Evolutionary conservation across 257 asterid genomes (phyloP).

Genomic region (Ajuga chamaepitys): DNA sequence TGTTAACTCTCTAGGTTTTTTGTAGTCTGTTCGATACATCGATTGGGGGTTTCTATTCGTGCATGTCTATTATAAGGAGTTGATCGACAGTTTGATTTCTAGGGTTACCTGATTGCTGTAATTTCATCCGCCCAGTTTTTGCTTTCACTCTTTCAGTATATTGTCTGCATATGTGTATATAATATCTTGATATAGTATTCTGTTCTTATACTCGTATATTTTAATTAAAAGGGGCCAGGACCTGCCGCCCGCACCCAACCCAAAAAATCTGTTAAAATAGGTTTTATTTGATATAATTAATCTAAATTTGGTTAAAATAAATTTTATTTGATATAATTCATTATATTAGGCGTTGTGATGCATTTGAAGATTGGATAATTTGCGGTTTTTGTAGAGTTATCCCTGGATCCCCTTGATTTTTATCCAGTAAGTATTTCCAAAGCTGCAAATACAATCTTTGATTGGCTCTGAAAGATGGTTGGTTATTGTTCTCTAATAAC

Average conservation of each 20-base stretch:
- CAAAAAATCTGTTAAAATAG: no score
- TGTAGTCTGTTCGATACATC: background rate
- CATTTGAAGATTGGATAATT: background rate
- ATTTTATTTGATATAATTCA: background rate
- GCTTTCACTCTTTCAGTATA: background rate
- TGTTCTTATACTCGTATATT: background rate
- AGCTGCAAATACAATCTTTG: background rate
- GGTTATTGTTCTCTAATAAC: background rate
- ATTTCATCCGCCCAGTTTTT: background rate
- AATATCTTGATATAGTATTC: background rate
- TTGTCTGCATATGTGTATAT: background rate
- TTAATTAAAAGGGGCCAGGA: background rate
- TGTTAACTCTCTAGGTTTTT: background rate
- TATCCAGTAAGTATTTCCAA: background rate
- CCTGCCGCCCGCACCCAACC: no score
- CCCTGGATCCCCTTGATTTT: background rate
- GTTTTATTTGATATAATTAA: no score
- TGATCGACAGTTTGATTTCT: background rate
- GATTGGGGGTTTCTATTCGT: background rate
- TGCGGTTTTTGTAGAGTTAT: background rate
- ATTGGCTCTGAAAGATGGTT: background rate
- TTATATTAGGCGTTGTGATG: background rate
- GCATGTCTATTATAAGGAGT: background rate
- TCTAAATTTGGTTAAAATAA: background rate
- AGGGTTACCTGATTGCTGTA: background rate